Evolutionary conservation across 176 grass and related monocot species (phyloP).

Genomic region (Otatea glauca): DNA sequence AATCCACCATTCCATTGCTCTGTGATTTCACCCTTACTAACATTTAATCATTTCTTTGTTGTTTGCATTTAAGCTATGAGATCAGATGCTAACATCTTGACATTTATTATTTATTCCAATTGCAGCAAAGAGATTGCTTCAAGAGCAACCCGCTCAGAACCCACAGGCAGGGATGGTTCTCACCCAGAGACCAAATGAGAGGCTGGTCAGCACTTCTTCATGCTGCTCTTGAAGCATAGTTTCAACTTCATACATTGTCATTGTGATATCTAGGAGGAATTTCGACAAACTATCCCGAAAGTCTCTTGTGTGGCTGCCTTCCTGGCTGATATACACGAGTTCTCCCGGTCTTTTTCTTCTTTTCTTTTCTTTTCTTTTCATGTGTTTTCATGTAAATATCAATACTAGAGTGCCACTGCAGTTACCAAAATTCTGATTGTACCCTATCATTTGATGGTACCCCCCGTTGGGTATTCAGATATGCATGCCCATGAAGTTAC

Average conservation of each 20-base stretch:
- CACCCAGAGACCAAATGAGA: slow-evolving; percentile 65
- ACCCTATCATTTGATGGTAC: background rate
- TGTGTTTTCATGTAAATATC: slow-evolving; percentile 60
- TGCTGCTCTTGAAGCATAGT: slow-evolving; percentile 79
- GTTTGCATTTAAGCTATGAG: slow-evolving; percentile 42
- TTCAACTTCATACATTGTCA: background rate
- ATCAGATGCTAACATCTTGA: slow-evolving; percentile 31
- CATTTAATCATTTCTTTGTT: background rate
- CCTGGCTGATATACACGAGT: slow-evolving; percentile 42
- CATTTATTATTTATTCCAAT: slow-evolving; percentile 32
- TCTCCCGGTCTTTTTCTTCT: background rate
- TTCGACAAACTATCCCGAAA: slow-evolving; percentile 33
- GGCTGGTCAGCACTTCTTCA: slow-evolving; percentile 65
- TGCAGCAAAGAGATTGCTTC: slow-evolving; percentile 89
- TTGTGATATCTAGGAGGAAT: slow-evolving; percentile 31
- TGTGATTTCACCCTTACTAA: background rate
- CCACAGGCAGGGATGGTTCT: slow-evolving; percentile 80
- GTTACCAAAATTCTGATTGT: slow-evolving; percentile 23
- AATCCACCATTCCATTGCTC: background rate
- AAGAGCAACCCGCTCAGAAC: slow-evolving; percentile 61
- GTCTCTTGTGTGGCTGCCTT: slow-evolving; percentile 35
- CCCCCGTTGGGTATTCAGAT: background rate
- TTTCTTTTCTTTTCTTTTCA: slow-evolving; percentile 46
- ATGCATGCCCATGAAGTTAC: background rate
- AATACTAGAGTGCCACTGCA: slow-evolving; percentile 57